These are phyloP conservation scores for Wallacemonas sp. DNA, from an alignment of 208 protist genomes.

Conservation along the genomic window DNA sequence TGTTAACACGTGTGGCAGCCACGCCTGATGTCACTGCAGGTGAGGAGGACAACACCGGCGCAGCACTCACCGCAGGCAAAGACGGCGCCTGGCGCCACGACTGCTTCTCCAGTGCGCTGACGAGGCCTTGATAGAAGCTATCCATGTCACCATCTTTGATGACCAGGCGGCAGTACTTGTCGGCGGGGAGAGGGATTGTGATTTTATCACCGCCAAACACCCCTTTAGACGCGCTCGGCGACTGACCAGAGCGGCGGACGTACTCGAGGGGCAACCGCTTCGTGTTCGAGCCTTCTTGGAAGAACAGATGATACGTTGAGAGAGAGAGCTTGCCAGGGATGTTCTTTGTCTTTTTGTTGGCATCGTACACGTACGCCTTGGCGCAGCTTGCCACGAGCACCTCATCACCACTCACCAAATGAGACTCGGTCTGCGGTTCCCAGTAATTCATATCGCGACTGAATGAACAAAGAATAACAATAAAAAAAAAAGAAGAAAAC, in stretches of 20 bases:
- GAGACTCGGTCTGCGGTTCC: slow-evolving; percentile 30
- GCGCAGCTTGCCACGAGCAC: slow-evolving; percentile 46
- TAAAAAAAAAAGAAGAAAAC: slow-evolving; percentile 16
- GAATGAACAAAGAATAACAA: background rate
- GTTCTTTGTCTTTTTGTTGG: slow-evolving; percentile 50
- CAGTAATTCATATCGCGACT: slow-evolving; percentile 51
- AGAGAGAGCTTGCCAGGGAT: slow-evolving; percentile 62
- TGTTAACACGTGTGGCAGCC: too few relatives aligned
- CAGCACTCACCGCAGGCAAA: background rate
- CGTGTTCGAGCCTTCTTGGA: slow-evolving; percentile 29
- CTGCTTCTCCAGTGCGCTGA: slow-evolving; percentile 38
- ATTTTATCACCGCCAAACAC: slow-evolving; percentile 68
- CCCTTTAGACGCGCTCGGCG: slow-evolving; percentile 30
- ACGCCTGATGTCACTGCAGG: background rate
- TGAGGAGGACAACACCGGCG: background rate
- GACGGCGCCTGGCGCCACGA: slow-evolving; percentile 24
- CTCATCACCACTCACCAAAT: slow-evolving; percentile 41
- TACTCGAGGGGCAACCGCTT: slow-evolving; percentile 57
- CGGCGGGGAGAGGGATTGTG: slow-evolving; percentile 46
- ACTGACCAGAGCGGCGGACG: slow-evolving; percentile 26
- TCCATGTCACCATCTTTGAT: slow-evolving; percentile 64
- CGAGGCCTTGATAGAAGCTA: slow-evolving; percentile 43
- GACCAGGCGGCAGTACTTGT: slow-evolving; percentile 45
- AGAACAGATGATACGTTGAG: slow-evolving; percentile 68
- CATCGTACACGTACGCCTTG: slow-evolving; percentile 57